Evolutionary conservation across 805 yeast species (phyloP).

Genomic region (Metschnikowia sp.): DNA sequence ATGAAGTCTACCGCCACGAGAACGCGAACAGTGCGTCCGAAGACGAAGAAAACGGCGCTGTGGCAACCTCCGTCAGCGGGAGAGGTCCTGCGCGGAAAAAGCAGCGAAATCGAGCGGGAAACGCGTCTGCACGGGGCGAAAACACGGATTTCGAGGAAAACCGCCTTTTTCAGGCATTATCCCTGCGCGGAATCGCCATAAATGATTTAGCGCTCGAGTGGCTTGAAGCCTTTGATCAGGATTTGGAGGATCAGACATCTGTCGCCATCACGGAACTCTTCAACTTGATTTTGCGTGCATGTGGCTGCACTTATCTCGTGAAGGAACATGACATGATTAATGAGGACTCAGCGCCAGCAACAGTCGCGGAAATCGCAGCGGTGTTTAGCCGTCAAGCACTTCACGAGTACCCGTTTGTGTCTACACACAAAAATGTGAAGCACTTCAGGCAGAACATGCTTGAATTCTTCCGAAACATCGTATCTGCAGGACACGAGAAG

Average conservation of each 20-base stretch:
- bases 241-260: conserved; percentile 10
- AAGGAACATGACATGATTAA: conserved; percentile 74
- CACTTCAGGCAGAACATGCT: conserved; percentile 48
- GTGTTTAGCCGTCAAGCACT: conserved; percentile 55
- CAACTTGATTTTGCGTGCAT: conserved; percentile 64
- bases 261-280: conserved; percentile 57
- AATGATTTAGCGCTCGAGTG: conserved; percentile 38
- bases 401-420: conserved; percentile 67
- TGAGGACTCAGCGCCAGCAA: conserved; percentile 65
- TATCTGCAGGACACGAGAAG: conserved; percentile 55
- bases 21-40: background rate
- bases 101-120: background rate
- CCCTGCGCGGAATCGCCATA: conserved; percentile 29
- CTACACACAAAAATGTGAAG: conserved; percentile 46
- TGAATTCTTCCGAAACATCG: conserved; percentile 52
- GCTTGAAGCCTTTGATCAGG: conserved; percentile 31
- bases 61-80: background rate
- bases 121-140: background rate
- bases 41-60: background rate
- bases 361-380: conserved; percentile 68
- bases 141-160: conserved; percentile 27
- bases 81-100: background rate
- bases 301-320: conserved; percentile 67
- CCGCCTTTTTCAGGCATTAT: conserved; percentile 27
- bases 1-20: background rate